Evolutionary conservation across 2,329 filamentous ascomycete genomes (phyloP).

Genomic region (Thielaviopsis punctulata): DNA sequence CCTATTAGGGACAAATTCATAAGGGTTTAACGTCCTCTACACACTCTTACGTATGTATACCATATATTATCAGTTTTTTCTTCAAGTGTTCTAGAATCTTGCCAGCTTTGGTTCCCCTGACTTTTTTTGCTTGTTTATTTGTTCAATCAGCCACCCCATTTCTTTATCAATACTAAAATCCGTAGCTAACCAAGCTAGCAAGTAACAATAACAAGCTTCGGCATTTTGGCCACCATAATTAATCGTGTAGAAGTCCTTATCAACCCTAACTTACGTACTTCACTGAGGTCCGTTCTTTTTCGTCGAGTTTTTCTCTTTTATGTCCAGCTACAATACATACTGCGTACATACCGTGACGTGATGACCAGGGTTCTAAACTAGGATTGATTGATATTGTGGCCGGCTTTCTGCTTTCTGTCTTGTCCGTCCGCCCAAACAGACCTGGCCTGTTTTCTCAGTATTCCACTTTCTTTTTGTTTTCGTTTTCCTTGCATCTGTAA

Average conservation of each 20-base stretch:
- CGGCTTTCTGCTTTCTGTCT: not conserved
- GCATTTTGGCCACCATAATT: too few relatives aligned
- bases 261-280: too few relatives aligned
- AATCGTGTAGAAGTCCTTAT: too few relatives aligned
- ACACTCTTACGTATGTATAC: too few relatives aligned
- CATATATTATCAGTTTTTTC: too few relatives aligned
- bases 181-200: not conserved
- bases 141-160: not conserved
- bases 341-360: too few relatives aligned
- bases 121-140: not conserved
- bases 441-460: not conserved
- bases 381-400: not conserved
- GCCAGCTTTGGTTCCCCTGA: not conserved
- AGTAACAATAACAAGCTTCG: too few relatives aligned
- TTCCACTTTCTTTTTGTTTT: not conserved
- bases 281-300: too few relatives aligned
- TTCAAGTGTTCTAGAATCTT: too few relatives aligned
- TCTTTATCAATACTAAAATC: too few relatives aligned
- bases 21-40: too few relatives aligned
- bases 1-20: too few relatives aligned
- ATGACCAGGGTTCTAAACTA: not conserved
- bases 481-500: not conserved
- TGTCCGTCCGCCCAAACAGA: not conserved
- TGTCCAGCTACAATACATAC: not conserved
- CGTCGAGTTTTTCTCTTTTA: not conserved